Percentiles rank a stretch among this genome's conserved stretches.
Conservation (phyloP, 177 flowering plant species). For the Vitis hybrid region DNA sequence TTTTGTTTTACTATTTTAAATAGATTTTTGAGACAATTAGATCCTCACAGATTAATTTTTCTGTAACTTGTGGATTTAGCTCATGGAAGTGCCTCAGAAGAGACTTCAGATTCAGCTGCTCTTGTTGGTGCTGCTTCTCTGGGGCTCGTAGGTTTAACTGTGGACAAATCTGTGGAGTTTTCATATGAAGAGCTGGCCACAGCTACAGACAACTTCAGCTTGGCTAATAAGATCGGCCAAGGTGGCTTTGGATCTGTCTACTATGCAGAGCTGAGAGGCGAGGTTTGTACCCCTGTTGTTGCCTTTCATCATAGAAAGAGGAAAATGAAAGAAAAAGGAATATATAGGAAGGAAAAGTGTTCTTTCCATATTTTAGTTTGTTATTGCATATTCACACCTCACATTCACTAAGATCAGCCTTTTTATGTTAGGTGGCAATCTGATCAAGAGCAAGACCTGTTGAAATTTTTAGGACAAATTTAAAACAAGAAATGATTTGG, state of each 20-base stretch:
- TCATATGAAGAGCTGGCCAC: slow-evolving; percentile 52
- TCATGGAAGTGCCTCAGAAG: slow-evolving; percentile 9
- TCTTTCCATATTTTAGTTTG: no score
- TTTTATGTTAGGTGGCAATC: no score
- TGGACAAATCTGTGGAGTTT: slow-evolving; percentile 52
- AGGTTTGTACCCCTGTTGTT: slow-evolving; percentile 29
- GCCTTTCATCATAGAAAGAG: no score
- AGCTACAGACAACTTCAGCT: slow-evolving; percentile 45
- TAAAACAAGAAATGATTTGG: no score
- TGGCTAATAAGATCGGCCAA: slow-evolving; percentile 50
- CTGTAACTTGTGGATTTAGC: slow-evolving; percentile 11
- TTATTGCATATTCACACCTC: not conserved
- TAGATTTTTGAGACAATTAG: not conserved
- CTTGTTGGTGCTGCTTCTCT: not conserved
- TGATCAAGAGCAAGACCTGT: no score
- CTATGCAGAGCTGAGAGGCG: slow-evolving; percentile 60
- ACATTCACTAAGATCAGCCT: no score
- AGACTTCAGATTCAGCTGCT: slow-evolving; percentile 20
- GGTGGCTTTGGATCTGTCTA: slow-evolving; percentile 60
- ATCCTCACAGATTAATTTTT: no score
- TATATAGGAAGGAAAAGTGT: no score
- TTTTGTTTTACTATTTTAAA: not conserved
- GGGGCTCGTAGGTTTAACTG: slow-evolving; percentile 29
- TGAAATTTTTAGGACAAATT: no score
- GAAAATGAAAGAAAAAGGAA: no score